These are phyloP conservation scores for Hypomontagnella submonticulosa DNA, from an alignment of 495 filamentous ascomycete genomes.

Conservation along the genomic window DNA sequence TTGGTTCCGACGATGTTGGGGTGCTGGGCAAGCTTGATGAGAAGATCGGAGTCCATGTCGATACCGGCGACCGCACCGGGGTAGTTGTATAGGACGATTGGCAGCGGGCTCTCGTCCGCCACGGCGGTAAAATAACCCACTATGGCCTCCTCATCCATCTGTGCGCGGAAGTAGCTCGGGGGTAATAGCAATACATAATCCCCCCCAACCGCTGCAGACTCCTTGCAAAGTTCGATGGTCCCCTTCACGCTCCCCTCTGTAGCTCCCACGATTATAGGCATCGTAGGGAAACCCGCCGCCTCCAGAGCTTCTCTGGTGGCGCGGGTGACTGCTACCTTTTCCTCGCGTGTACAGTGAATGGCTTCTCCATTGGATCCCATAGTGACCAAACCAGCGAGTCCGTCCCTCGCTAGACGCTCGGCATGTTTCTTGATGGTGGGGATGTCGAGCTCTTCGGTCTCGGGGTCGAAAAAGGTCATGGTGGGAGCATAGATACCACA, in stretches of 20 bases:
- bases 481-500: slow-evolving; percentile 90
- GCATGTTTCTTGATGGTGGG: slow-evolving; percentile 81
- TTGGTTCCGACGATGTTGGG: slow-evolving; percentile 89
- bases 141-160: slow-evolving; percentile 80
- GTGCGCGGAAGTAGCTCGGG: slow-evolving; percentile 83
- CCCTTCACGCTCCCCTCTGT: slow-evolving; percentile 81
- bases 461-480: slow-evolving; percentile 88
- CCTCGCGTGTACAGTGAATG: slow-evolving; percentile 79
- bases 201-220: slow-evolving; percentile 74
- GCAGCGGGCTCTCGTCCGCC: slow-evolving; percentile 78
- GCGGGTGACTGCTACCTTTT: slow-evolving; percentile 78
- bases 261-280: slow-evolving; percentile 83
- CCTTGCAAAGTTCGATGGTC: slow-evolving; percentile 77
- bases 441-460: slow-evolving; percentile 85
- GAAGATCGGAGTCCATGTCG: slow-evolving; percentile 89
- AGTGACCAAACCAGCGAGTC: slow-evolving; percentile 83
- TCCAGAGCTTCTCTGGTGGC: slow-evolving; percentile 86
- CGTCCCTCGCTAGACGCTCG: slow-evolving; percentile 81
- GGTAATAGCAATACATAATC: slow-evolving; percentile 83
- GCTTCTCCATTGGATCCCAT: slow-evolving; percentile 94
- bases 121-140: slow-evolving; percentile 81
- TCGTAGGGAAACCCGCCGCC: slow-evolving; percentile 77
- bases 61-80: slow-evolving; percentile 90
- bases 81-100: slow-evolving; percentile 91
- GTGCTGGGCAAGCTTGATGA: slow-evolving; percentile 82